Base-by-base conservation (phyloP, 352 stramenopile species). In the Pythium brachiatum region DNA sequence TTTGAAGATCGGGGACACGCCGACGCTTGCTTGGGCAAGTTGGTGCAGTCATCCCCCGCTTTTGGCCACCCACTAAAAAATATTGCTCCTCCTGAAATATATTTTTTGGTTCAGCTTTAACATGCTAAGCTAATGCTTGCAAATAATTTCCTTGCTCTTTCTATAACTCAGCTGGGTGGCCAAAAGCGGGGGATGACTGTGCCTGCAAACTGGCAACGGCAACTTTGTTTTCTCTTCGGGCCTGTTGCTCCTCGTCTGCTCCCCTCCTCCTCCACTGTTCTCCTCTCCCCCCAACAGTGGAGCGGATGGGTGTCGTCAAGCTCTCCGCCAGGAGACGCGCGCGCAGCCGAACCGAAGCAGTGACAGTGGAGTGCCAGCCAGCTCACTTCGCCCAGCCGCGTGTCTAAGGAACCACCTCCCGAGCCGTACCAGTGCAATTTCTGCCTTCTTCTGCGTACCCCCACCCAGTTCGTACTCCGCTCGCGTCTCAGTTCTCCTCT, bases 221-320 rank as follows among this genome's bases (percentile, higher is more conserved):
- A 57, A 47, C 16, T 43, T 46, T 48, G 41, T 23, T 18, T 65
- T 59, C 50, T 65, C 44, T 50, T 58, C 39, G 26, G 48, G 36
- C 38, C 38, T 31, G n/a, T 36, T 21, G 12, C 50, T 36, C 20
- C 44, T 53, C 43, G 31, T 32, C 53, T 57, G 46, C 36, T 57
- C 47, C 54, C 47, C 57, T 38, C 29, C 11, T 23, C 43, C 31
- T 57, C 31, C 52, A 56, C 46, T 56, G 46, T 38, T 48, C 57
- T 51, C 36, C 50, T 53, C 55, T 25, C 20, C 39, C 18, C 11
- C 57, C 16, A 29, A 20, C 31, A 31, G 26, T 60, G 21, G 39
- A 38, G 46, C 57, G 32, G 41, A 53, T 55, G 59, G 52, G 44
- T 66, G 51, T 60, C 50, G 59, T 65, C 58, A 65, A 66, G 59